Evolutionary conservation across 495 filamentous ascomycete species (phyloP).

Genomic region (Penicillium canescens): DNA sequence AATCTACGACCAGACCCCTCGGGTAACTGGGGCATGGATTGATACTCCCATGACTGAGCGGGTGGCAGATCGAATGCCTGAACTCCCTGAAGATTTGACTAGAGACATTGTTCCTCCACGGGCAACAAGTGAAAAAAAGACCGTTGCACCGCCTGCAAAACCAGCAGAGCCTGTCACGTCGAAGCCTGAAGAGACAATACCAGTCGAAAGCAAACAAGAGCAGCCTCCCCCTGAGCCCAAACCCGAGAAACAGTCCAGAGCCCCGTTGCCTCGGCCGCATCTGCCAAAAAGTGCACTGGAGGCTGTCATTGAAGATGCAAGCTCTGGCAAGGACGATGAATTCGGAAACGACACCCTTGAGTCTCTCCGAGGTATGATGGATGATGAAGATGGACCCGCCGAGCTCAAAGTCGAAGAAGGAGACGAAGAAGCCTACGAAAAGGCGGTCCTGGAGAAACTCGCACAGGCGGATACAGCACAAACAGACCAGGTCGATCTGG

Average conservation of each 20-base stretch:
- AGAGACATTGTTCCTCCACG: conserved; percentile 25
- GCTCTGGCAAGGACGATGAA: conserved; percentile 43
- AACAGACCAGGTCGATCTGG: conserved; percentile 50
- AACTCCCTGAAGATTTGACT: conserved; percentile 31
- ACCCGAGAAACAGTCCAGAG: conserved; percentile 17
- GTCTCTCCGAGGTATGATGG: conserved; percentile 59
- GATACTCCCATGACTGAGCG: conserved; percentile 53
- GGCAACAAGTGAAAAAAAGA: conserved; percentile 5
- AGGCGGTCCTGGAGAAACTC: conserved; percentile 35
- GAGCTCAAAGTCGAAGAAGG: conserved; percentile 38
- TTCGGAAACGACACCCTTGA: conserved; percentile 63
- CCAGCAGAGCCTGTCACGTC: neutral
- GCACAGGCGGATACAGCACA: conserved; percentile 33
- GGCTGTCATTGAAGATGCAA: conserved; percentile 55
- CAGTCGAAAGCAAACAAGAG: conserved; percentile 1
- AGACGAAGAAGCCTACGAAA: conserved; percentile 37
- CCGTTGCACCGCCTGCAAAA: neutral
- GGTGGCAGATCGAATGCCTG: conserved; percentile 8
- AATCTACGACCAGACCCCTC: conserved; percentile 48
- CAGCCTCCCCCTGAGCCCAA: conserved; percentile 3
- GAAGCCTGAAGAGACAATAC: conserved; percentile 8
- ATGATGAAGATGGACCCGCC: conserved; percentile 30
- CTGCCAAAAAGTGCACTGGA: conserved; percentile 51
- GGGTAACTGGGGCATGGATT: conserved; percentile 53
- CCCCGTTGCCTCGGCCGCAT: conserved; percentile 38